Evolutionary conservation across 2,329 filamentous ascomycete genomes (phyloP).

Genomic region (Calcarisporium arbuscula): DNA sequence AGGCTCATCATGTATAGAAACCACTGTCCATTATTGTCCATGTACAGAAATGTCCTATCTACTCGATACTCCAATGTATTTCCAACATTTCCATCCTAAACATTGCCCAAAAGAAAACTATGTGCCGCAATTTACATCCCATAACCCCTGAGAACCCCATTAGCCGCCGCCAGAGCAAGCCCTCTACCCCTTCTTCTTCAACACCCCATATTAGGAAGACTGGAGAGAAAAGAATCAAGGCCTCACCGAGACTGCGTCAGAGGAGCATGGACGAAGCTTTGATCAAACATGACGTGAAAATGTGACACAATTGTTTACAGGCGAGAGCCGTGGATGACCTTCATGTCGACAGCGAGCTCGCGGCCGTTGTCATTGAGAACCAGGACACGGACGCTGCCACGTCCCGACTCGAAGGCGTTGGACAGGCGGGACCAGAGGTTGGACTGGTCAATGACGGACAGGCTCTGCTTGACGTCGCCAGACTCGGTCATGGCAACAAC

Average conservation of each 20-base stretch:
- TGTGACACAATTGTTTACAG: slow-evolving; percentile 38
- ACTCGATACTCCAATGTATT: slow-evolving; percentile 29
- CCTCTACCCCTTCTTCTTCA: no score
- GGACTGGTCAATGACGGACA: slow-evolving; percentile 93
- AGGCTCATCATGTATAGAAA: no score
- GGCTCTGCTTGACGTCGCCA: slow-evolving; percentile 93
- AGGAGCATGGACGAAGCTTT: slow-evolving; percentile 3
- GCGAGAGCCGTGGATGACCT: slow-evolving; percentile 82
- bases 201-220: slow-evolving; percentile 3
- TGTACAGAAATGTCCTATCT: slow-evolving; percentile 38
- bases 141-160: slow-evolving; percentile 4
- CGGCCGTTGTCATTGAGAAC: slow-evolving; percentile 90
- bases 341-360: slow-evolving; percentile 97
- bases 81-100: slow-evolving; percentile 28
- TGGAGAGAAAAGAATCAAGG: slow-evolving; percentile 2
- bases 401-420: slow-evolving; percentile 82
- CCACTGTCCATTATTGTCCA: slow-evolving; percentile 28
- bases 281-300: neutral
- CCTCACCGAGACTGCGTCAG: slow-evolving; percentile 10
- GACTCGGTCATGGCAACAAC: slow-evolving; percentile 98
- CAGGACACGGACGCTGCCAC: slow-evolving; percentile 88
- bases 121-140: slow-evolving; percentile 6
- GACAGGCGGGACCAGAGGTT: slow-evolving; percentile 75
- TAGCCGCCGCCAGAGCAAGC: slow-evolving; percentile 5
- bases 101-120: slow-evolving; percentile 18